Evolutionary conservation across 208 protist genomes (phyloP).

Genomic region (Sergeia podlipaevii): DNA sequence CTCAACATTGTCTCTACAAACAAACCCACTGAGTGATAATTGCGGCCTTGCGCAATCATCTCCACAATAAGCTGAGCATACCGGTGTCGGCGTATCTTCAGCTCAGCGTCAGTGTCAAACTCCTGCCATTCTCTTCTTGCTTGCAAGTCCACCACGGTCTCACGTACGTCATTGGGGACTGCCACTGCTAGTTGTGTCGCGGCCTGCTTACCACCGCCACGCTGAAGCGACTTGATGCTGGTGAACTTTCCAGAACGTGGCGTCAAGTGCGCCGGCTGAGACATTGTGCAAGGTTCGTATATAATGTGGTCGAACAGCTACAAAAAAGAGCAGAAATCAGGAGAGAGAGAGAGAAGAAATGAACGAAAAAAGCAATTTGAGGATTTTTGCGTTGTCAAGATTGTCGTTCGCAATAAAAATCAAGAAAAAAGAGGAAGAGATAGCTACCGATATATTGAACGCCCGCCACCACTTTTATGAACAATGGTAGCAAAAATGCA

Average conservation of each 20-base stretch:
- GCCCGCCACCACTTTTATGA: neutral
- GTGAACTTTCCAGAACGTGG: constrained; percentile 22
- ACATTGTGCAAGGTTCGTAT: neutral
- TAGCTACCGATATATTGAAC: neutral
- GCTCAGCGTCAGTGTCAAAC: constrained; percentile 32
- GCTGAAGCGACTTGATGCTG: constrained; percentile 3
- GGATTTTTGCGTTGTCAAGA: neutral
- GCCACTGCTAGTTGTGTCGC: neutral
- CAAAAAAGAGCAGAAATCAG: neutral
- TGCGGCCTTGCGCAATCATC: constrained; percentile 30
- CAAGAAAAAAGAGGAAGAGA: constrained; percentile 3
- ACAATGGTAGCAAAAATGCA: too few relatives aligned
- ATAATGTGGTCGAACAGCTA: neutral
- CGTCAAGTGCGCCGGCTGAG: neutral
- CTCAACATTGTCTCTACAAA: constrained; percentile 82
- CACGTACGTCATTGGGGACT: neutral
- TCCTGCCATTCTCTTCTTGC: constrained; percentile 14
- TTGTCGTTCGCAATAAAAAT: neutral
- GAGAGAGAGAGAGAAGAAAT: neutral
- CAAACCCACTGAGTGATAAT: constrained; percentile 61
- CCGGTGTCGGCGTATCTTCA: constrained; percentile 58
- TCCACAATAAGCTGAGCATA: constrained; percentile 66
- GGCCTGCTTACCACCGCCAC: neutral
- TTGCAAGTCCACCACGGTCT: constrained; percentile 22
- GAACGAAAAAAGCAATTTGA: constrained; percentile 3